These are phyloP conservation scores for Cicer arietinum DNA, from an alignment of 306 rosid species.

Conservation along the genomic window DNA sequence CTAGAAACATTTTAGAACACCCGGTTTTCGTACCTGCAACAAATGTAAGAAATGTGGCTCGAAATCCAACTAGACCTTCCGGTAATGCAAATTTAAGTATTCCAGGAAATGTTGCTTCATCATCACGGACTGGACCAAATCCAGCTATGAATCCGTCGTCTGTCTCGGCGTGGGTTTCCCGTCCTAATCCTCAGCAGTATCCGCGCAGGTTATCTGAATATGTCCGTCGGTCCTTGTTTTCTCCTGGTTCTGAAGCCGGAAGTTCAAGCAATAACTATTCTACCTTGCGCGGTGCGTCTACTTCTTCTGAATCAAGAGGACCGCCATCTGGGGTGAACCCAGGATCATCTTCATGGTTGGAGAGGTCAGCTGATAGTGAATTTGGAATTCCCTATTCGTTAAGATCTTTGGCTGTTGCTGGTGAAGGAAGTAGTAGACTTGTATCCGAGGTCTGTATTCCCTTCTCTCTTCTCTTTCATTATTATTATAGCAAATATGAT, in stretches of 20 bases:
- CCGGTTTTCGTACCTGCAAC: conserved; percentile 71
- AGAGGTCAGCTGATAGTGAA: conserved; percentile 74
- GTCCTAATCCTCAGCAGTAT: conserved; percentile 69
- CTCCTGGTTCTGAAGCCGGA: conserved; percentile 74
- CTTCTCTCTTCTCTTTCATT: conserved; percentile 40
- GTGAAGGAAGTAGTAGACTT: conserved; percentile 85
- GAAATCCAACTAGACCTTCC: conserved; percentile 60
- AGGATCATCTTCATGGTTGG: conserved; percentile 70
- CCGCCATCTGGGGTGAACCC: conserved; percentile 65
- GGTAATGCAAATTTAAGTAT: conserved; percentile 55
- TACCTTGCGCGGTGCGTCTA: conserved; percentile 62
- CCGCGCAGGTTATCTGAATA: conserved; percentile 80
- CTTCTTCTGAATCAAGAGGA: conserved; percentile 63
- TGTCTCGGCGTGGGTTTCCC: conserved; percentile 72
- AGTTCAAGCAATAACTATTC: conserved; percentile 56
- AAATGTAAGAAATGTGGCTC: conserved; percentile 66
- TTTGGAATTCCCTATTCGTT: conserved; percentile 79
- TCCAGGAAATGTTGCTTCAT: conserved; percentile 74
- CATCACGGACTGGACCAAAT: conserved; percentile 60
- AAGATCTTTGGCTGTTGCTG: conserved; percentile 63
- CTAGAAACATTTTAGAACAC: conserved; percentile 66
- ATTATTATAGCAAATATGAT: neutral
- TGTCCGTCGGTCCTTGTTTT: conserved; percentile 75
- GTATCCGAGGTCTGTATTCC: conserved; percentile 83
- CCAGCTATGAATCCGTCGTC: conserved; percentile 64